Evolutionary conservation across 176 grass and related monocot genomes (phyloP).

Genomic region (Pontederia crassipes): DNA sequence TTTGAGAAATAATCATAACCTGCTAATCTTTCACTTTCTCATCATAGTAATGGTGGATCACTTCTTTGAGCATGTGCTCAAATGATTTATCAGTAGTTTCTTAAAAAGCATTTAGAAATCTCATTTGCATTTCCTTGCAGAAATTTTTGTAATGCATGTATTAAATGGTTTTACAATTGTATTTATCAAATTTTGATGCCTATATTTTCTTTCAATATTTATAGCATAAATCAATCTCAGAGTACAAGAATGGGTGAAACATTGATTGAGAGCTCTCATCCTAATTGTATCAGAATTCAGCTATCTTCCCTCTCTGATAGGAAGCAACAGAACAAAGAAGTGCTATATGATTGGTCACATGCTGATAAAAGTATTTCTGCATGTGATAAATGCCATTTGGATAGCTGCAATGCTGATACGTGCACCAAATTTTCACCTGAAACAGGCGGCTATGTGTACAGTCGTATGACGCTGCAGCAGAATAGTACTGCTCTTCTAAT

Average conservation of each 20-base stretch:
- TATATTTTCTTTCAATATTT: too few species aligned
- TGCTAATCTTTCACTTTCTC: too few species aligned
- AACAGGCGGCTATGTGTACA: constrained; percentile 45
- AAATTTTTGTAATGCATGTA: too few species aligned
- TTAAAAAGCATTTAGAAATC: too few species aligned
- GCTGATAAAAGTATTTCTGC: constrained; percentile 43
- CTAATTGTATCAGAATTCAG: constrained; percentile 4
- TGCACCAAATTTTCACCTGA: constrained; percentile 38
- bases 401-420: constrained; percentile 30
- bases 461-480: constrained; percentile 47
- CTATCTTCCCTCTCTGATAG: background rate
- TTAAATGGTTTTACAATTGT: too few species aligned
- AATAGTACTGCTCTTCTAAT: constrained; percentile 33
- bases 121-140: too few species aligned
- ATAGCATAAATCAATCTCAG: too few species aligned
- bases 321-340: constrained; percentile 12
- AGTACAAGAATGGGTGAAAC: constrained; percentile 5
- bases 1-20: too few species aligned
- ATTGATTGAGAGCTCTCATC: constrained; percentile 14
- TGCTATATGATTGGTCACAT: constrained; percentile 16
- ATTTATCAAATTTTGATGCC: too few species aligned
- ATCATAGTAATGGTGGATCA: too few species aligned
- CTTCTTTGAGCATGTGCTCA: too few species aligned
- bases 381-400: constrained; percentile 33
- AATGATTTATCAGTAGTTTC: too few species aligned